Base-by-base conservation (phyloP, 2,329 filamentous ascomycete species). In the Bimuria novae-zelandiae region DNA sequence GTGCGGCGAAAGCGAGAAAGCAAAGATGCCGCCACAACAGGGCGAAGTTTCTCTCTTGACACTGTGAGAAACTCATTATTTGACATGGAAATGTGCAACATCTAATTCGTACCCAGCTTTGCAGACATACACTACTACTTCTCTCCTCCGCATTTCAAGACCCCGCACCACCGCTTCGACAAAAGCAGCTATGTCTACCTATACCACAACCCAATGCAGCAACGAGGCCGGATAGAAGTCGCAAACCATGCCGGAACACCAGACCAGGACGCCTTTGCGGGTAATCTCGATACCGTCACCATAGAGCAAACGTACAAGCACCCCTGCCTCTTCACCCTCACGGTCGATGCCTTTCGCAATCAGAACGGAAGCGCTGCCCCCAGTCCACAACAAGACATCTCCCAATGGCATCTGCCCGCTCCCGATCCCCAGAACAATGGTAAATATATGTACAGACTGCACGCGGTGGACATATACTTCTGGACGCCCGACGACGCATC, bases 71-170 rank as follows among this genome's bases (percentile, higher is more conserved):
- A 16, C 17, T 25, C 19, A 5, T 14, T 41, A n/a, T 54, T 11
- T 30, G 16, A 5, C 7, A n/a, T 11, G 27, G 8, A 8, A n/a
- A 7, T 3, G 8, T 8, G 7, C 25, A n/a, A 22, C 19, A 22
- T 23, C 22, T 56, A 30, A 50, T 65, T 46, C 16, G 21, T 16
- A 7, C 6, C 50, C 57, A 92, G 89, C 65, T 92, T 90, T 66
- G 88, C 84, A 57, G 89, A 93, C 67, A 71, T 92, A 49, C 89
- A 92, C 72, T 92, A 92, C 74, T 91, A 86, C 74, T 90, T 92
- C 75, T 82, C 83, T 22, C 81, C 85, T n/a, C 85, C 87, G 2
- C 80, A 80, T 5, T 79, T 81, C 51, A 85, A 82, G 51, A 89
- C 89, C 25, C 84, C 81, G n/a, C 89, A 92, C 71, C 88, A 92